Base-by-base conservation (phyloP, 2,329 filamentous ascomycete genomes). In the Pestalotiopsis fici region DNA sequence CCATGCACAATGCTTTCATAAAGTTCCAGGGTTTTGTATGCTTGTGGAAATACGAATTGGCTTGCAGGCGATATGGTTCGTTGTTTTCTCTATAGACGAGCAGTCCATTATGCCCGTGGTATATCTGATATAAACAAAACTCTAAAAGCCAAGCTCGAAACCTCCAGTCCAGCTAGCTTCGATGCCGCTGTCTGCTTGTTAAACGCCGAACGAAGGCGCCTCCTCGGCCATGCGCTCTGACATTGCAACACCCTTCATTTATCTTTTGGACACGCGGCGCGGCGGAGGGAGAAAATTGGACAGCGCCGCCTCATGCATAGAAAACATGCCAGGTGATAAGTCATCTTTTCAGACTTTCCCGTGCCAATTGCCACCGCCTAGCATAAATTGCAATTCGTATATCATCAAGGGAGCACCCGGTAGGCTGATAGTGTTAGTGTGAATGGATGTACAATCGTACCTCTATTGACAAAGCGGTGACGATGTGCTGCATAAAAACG, bases 81-180 rank as follows among this genome's bases (percentile, higher is more conserved):
- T 27, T 39, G 21, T 43, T 39, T 18, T 62, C 37, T n/a, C 27
- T 59, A 21, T 65, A 59, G 56, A 59, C 35, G 31, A 18, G 43
- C 43, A n/a, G 43, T 35, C 43, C 43, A 50, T 50, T 23, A 50
- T 50, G 43, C 43, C 31, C 63, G 25, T 65, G 63, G 54, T 11
- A 23, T 65, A 47, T 59, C 50, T 59, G 47, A 35, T 65, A 47
- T 65, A 65, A 65, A 65, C 63, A 65, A 50, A 50, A 65, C 50
- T 59, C n/a, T 59, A 65, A 62, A 60, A 31, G 25, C 54, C 43
- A 27, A 27, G 31, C 39, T 50, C 35, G 39, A 50, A 50, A 50
- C 43, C 43, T 50, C 43, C 43, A 50, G 43, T 9, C 43, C n/a
- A 21, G 43, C 43, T 50, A 50, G 43, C 43, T n/a, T 50, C 43